These are phyloP conservation scores for Sarocladiaceae sp. DNA, from an alignment of 2,329 filamentous ascomycete genomes.

Conservation along the genomic window DNA sequence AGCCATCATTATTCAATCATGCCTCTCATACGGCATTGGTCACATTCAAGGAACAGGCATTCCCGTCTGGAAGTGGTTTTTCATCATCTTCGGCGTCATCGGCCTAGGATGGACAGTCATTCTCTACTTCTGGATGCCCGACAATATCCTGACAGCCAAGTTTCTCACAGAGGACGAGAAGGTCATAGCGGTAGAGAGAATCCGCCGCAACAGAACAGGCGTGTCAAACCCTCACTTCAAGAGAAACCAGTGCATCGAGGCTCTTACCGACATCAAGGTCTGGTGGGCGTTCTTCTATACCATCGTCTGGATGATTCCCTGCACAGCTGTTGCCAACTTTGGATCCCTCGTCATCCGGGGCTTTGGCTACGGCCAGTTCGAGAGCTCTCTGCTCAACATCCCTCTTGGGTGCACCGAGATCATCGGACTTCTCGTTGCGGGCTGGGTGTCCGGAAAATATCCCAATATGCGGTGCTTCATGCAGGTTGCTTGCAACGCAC, in stretches of 20 bases:
- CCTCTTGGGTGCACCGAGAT: background rate
- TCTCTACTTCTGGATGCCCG: conserved; percentile 13
- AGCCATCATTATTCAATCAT: conserved; percentile 19
- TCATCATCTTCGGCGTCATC: conserved; percentile 13
- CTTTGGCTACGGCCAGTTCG: conserved; percentile 15
- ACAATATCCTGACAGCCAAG: conserved; percentile 13
- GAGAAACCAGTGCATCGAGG: conserved; percentile 42
- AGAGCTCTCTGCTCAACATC: conserved; percentile 6
- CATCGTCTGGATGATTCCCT: conserved; percentile 46
- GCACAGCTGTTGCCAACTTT: conserved; percentile 34
- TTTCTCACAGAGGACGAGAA: conserved; percentile 50
- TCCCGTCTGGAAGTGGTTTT: conserved; percentile 1
- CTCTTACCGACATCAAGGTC: conserved; percentile 44
- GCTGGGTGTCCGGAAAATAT: background rate
- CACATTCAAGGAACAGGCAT: too few species aligned
- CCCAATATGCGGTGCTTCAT: background rate
- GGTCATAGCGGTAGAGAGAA: conserved; percentile 57
- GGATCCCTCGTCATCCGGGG: conserved; percentile 17
- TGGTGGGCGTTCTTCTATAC: conserved; percentile 46
- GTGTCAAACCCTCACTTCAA: conserved; percentile 35
- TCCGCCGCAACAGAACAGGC: conserved; percentile 48
- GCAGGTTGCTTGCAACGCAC: background rate
- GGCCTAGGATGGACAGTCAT: background rate
- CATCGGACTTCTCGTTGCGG: background rate
- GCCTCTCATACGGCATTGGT: too few species aligned